phyloP scores from a whole-genome alignment of 805 yeast species.

The Pichia thaimueangensis region DNA sequence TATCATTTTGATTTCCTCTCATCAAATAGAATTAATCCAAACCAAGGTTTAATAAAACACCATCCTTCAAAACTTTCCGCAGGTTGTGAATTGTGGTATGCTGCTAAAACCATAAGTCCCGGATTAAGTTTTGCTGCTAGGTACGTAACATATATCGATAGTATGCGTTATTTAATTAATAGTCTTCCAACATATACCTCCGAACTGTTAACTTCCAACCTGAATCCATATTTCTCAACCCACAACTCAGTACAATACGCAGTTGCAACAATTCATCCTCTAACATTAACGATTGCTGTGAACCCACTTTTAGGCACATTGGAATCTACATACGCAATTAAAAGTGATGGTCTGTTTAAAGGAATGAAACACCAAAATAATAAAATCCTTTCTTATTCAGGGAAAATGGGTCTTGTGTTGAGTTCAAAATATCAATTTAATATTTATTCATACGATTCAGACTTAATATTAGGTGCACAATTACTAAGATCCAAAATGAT shows the following conservation, averaged over 20 bases:
- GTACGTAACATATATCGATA: slow-evolving; percentile 58
- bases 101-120: slow-evolving; percentile 76
- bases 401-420: slow-evolving; percentile 39
- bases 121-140: slow-evolving; percentile 82
- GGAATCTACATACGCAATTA: slow-evolving; percentile 80
- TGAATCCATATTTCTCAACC: slow-evolving; percentile 1
- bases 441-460: slow-evolving; percentile 82
- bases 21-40: slow-evolving; percentile 3
- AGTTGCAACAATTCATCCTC: slow-evolving; percentile 41
- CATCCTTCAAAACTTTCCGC: slow-evolving; percentile 47
- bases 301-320: slow-evolving; percentile 90
- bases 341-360: slow-evolving; percentile 58
- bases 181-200: slow-evolving; percentile 4
- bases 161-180: slow-evolving; percentile 9
- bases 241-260: slow-evolving; percentile 9
- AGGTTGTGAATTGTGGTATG: slow-evolving; percentile 89
- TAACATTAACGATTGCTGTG: slow-evolving; percentile 77
- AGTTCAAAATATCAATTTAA: slow-evolving; percentile 86
- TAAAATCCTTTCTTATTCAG: neutral
- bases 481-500: slow-evolving; percentile 46
- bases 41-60: neutral
- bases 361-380: neutral
- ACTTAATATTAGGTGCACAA: slow-evolving; percentile 81
- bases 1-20: slow-evolving; percentile 49
- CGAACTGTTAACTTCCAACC: neutral